Evolutionary conservation across 2,329 filamentous ascomycete genomes (phyloP), one percentile per base, ranked within the genome.

Genomic region (Emergomyces orientalis): DNA sequence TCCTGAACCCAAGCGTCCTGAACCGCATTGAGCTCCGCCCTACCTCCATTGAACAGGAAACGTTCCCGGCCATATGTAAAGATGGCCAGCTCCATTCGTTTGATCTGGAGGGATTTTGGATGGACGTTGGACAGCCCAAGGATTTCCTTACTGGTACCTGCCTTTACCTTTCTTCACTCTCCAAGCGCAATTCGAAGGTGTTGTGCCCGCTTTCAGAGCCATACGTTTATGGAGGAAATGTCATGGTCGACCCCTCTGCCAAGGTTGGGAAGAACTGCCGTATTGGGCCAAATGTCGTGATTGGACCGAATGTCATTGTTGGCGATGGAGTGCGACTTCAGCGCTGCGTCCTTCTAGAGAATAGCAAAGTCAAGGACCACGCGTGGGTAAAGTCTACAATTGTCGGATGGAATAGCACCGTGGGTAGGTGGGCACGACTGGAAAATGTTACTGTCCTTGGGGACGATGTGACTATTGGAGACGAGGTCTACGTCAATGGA

Each of bases 381-480:
- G 94, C 94, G 57, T 97, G 93, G 93, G 86, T 99, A 77, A 97
- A 97, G 86, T 95, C 90, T 75, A 94, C 93, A 71, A 97, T 99
- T 76, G 91, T 97, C 61, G 93, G 93, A 73, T 99, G 93, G 93
- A 96, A 97, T 84, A 96, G 91, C 81, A 89, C 86, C 43, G 91
- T 99, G 63, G 93, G 93, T 74, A 89, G 89, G 74, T 99, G 93
- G 93, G 93, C 93, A 64, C 89, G 93, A 69, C 82, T 97, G 67
- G 94, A 99, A 84, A 99, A 99, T 74, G 92, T 97, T 51, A 93
- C 90, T n/a, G 93, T 99, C 61, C 85, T 99, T 25, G 94, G 93
- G 69, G 94, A 99, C 79, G 93, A 99, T 75, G 93, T 99, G 61
- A 96, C 90, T 64, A 96, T 99, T 74, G 93, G 91, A 60, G 93